Conservation (phyloP, 768 basidiomycete genomes). For the Sporobolomyces pararoseus region DNA sequence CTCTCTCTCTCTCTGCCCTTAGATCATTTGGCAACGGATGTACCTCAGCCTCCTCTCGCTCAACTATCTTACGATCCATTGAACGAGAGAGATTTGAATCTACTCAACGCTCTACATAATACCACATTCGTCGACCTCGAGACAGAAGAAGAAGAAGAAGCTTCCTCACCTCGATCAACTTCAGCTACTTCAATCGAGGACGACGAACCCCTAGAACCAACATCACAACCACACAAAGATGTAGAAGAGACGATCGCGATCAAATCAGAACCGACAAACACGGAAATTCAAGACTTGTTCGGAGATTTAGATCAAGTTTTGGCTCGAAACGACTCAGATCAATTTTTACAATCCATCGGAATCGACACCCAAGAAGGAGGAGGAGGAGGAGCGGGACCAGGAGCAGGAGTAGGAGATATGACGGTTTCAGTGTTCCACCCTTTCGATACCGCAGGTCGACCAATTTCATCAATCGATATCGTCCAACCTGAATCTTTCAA, state of each 20-base stretch:
- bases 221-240: background rate
- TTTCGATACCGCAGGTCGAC: slow-evolving; percentile 27
- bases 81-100: background rate
- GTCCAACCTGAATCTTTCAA: slow-evolving; percentile 19
- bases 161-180: background rate
- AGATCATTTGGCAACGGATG: slow-evolving; percentile 15
- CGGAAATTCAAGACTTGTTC: background rate
- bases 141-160: no score
- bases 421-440: slow-evolving; percentile 27
- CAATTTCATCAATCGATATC: background rate
- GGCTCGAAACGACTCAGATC: background rate
- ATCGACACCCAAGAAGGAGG: background rate
- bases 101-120: slow-evolving; percentile 1
- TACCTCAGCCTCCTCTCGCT: background rate
- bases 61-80: slow-evolving; percentile 28
- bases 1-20: background rate
- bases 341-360: slow-evolving; percentile 28
- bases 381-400: no score
- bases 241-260: background rate
- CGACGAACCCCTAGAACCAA: slow-evolving; percentile 5
- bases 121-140: slow-evolving; percentile 3
- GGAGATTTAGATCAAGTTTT: slow-evolving; percentile 1
- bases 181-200: background rate
- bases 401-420: slow-evolving; percentile 21
- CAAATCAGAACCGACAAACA: background rate